Evolutionary conservation across 345 rosid genomes (phyloP), one percentile per base, ranked within the genome.

Genomic region (Toxicodendron radicans): DNA sequence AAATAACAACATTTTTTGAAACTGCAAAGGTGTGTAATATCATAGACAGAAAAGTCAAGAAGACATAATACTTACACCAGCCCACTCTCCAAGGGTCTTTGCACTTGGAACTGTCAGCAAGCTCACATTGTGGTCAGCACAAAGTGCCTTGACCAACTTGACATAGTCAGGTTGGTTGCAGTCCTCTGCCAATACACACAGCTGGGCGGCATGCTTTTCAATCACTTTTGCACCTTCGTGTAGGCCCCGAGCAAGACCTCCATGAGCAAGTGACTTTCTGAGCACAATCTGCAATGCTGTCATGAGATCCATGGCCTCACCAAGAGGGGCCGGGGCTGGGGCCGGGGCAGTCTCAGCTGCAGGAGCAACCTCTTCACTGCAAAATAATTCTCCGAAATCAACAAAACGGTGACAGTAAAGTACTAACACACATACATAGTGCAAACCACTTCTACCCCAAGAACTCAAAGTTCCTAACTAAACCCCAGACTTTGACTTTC

Each of bases 51-150:
- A 49, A 49, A 35, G 12, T 10, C 20, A 10, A 45, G 0, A 3
- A 46, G 0, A 20, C 4, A 17, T 21, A 45, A 27, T 27, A 89
- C 95, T 86, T 84, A 93, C 97, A 43, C 97, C 97, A 70, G 93
- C 95, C 98, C 98, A 93, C 78, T 93, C 98, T 38, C 97, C 97
- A 1, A 91, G 95, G 48, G 92, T 82, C 83, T 93, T 93, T 30
- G 97, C 96, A 81, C 91, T 86, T 48, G 97, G 96, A 76, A 89
- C 92, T 0, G 86, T 85, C 66, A 93, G 74, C 78, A 91, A 79
- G 68, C 83, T 84, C 23, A 90, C 89, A 23, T 84, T 85, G 81
- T 88, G 93, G 68, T 90, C 97, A 57, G 85, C 85, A 53, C 98
- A 93, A 58, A 93, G 93, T 12, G 89, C 97, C 77, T 91, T 93